Evolutionary conservation across 2,329 filamentous ascomycete genomes (phyloP), one percentile per base, ranked within the genome.

Genomic region (Didymella pomorum): DNA sequence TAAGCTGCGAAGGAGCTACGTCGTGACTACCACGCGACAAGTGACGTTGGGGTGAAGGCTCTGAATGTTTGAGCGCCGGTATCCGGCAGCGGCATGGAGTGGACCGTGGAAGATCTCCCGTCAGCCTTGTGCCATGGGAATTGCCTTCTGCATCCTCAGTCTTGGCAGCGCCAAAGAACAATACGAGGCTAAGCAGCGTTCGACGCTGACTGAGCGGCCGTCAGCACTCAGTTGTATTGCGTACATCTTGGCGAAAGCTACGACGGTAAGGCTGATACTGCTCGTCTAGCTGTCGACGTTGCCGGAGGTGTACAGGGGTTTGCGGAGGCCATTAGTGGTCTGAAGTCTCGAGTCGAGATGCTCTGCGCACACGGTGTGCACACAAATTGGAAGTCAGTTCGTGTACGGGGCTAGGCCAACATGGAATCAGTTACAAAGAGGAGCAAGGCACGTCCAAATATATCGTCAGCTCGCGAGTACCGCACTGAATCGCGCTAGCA

Each of bases 41-140:
- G 56, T 58, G 56, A 54, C 56, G 56, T 58, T 58, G 21, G 14
- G 12, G 49, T 21, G 45, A 58, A 53, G 50, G 37, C 31, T 53
- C 56, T 54, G 46, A 54, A 45, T 2, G 45, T 28, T 5, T 45
- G 39, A 26, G 21, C 46, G 25, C 56, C 56, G 35, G 31, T 35
- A 50, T 41, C 31, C 46, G 51, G 39, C 45, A 51, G 41, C 45
- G 39, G 21, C 44, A n/a, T 46, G 21, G 39, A 44, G 47, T 42
- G 42, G 56, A 42, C 21, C 35, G 26, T 23, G 45, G 52, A 29
- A 51, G 51, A 52, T 49, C 5, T 59, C 58, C 44, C 28, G 51
- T 20, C 44, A 48, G 46, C 39, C 21, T 20, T 44, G 35, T 10
- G 35, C 11, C 4, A 6, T 29, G 26, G 25, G 11, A 25, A 3